Evolutionary conservation across 768 basidiomycete species (phyloP).

Genomic region (Naganishia kalamii): DNA sequence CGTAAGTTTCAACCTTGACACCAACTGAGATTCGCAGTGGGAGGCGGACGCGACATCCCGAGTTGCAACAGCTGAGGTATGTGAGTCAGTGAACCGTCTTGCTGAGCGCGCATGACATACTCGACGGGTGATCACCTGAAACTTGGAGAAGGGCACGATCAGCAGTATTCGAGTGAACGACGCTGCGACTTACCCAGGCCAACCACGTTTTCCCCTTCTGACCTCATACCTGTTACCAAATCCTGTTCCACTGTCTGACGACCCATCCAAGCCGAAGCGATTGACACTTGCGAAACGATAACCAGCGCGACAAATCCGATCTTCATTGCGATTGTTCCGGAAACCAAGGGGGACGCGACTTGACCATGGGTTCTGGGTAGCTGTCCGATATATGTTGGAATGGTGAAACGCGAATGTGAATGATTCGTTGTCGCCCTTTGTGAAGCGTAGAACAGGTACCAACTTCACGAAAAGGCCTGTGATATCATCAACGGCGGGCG

Average conservation of each 20-base stretch:
- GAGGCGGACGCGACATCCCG: neutral
- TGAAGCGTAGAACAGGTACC: neutral
- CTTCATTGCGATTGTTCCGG: neutral
- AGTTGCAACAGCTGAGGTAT: too few species aligned
- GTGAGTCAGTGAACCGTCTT: too few species aligned
- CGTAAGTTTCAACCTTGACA: neutral
- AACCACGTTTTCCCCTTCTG: too few species aligned
- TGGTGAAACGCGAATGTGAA: neutral
- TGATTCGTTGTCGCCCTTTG: neutral
- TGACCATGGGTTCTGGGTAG: neutral
- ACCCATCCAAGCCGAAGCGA: neutral
- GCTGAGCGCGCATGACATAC: too few species aligned
- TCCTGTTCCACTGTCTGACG: neutral
- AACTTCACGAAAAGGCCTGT: neutral
- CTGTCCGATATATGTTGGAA: neutral
- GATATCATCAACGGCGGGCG: neutral
- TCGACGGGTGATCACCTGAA: too few species aligned
- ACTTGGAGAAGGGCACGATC: too few species aligned
- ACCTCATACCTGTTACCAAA: neutral
- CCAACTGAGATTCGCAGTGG: neutral
- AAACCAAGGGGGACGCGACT: neutral
- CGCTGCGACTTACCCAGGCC: too few species aligned
- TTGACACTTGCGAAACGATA: neutral
- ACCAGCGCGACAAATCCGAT: neutral
- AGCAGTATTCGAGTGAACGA: too few species aligned